Conservation (phyloP, 257 asterid species). For the Solanum verrucosum region DNA sequence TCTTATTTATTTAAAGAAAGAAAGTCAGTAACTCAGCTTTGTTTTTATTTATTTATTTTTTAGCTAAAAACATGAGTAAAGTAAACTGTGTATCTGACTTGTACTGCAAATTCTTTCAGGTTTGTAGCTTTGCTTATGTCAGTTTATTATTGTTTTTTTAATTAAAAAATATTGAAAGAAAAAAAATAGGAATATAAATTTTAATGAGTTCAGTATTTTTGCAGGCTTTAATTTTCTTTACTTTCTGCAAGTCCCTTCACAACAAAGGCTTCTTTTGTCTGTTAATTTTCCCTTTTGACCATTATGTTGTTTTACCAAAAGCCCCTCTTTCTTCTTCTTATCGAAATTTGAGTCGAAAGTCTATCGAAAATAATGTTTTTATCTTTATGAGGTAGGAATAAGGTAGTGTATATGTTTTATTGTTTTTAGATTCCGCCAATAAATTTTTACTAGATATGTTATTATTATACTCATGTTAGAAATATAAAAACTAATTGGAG, state of each 20-base stretch:
- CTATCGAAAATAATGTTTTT: rapidly evolving
- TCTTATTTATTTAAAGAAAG: slow-evolving; percentile 6
- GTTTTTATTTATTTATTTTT: background rate
- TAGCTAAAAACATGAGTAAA: slow-evolving; percentile 8
- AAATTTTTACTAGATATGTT: background rate
- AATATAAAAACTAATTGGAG: background rate
- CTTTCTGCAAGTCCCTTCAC: slow-evolving; percentile 10
- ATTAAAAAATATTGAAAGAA: background rate
- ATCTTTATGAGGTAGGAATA: background rate
- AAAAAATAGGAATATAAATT: background rate
- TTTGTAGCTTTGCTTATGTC: slow-evolving; percentile 8
- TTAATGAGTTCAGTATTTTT: background rate
- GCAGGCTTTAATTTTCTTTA: background rate
- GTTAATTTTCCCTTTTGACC: background rate
- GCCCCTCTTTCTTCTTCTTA: background rate
- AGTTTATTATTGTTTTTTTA: background rate
- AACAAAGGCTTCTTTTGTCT: slow-evolving; percentile 18
- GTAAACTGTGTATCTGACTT: slow-evolving; percentile 15
- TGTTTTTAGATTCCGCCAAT: rapidly evolving
- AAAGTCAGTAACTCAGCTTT: slow-evolving; percentile 17
- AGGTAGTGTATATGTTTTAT: background rate
- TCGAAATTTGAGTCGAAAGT: rapidly evolving
- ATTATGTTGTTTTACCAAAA: background rate
- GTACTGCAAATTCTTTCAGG: slow-evolving; percentile 22
- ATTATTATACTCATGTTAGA: background rate